phyloP scores from a whole-genome alignment of 176 grass and related monocot species.

The Zoysia japonica region DNA sequence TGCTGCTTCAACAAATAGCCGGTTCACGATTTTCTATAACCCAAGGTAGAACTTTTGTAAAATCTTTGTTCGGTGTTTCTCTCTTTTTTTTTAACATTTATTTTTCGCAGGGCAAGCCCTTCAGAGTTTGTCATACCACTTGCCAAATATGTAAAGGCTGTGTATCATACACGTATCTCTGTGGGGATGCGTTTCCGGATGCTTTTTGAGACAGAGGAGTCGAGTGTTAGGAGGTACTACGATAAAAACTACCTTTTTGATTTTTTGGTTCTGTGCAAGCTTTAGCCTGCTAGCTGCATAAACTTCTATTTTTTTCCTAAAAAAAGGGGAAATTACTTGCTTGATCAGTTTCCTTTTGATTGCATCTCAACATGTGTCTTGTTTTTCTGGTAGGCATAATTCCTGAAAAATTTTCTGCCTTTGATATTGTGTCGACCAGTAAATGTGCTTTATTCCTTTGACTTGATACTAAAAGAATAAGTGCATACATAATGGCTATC shows the following conservation, averaged over 20 bases:
- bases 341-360: neutral
- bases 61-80: neutral
- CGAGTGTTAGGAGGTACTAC: constrained; percentile 76
- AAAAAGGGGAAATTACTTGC: neutral
- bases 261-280: neutral
- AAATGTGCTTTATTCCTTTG: neutral
- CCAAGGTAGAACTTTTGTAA: constrained; percentile 61
- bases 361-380: neutral
- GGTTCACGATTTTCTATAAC: constrained; percentile 98
- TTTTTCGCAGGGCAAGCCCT: constrained; percentile 78
- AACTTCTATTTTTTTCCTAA: neutral
- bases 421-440: too few relatives aligned
- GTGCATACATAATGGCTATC: neutral
- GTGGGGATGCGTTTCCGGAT: constrained; percentile 98
- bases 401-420: neutral
- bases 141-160: constrained; percentile 91
- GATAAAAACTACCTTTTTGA: neutral
- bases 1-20: constrained; percentile 93
- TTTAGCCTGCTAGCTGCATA: neutral
- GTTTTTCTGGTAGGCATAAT: neutral
- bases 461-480: neutral
- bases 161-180: constrained; percentile 96
- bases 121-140: constrained; percentile 96
- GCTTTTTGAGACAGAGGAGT: constrained; percentile 99
- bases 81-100: constrained; percentile 21